phyloP scores from a whole-genome alignment of 2,329 filamentous ascomycete genomes.

The Rhinocladiella similis region DNA sequence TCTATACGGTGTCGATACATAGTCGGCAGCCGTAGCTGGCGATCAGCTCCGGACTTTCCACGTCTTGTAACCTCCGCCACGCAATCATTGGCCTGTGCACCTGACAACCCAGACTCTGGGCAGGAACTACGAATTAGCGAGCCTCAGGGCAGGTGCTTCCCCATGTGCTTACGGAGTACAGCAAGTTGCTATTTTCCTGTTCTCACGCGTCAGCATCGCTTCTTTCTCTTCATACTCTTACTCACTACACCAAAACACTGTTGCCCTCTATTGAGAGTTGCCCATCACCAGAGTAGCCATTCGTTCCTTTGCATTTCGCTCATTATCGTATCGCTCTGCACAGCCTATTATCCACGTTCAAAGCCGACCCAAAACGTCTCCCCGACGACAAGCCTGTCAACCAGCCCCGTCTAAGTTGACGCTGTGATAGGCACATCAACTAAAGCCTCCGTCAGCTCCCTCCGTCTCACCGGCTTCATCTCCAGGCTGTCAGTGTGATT shows the following conservation, averaged over 20 bases:
- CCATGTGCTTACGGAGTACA: background rate
- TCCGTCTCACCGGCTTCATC: no score
- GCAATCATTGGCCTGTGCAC: background rate
- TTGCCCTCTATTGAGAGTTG: background rate
- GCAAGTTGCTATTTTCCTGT: background rate
- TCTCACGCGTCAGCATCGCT: background rate
- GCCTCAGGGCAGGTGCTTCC: background rate
- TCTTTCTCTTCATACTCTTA: background rate
- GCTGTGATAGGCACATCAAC: conserved; percentile 5
- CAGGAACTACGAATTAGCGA: background rate
- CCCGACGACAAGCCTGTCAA: background rate
- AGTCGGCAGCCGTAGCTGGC: background rate
- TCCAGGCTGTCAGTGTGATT: no score
- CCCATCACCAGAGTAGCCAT: conserved; percentile 2
- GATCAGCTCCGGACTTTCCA: background rate
- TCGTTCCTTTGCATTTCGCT: background rate
- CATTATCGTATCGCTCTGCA: background rate
- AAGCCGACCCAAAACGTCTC: background rate
- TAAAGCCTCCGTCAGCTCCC: conserved; percentile 1
- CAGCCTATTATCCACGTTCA: background rate
- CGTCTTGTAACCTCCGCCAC: background rate
- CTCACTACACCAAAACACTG: background rate
- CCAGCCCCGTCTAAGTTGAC: background rate
- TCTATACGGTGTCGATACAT: background rate
- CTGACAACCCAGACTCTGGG: background rate